phyloP scores from a whole-genome alignment of 116 monocot genomes.

The Trichopus zeylanicus region DNA sequence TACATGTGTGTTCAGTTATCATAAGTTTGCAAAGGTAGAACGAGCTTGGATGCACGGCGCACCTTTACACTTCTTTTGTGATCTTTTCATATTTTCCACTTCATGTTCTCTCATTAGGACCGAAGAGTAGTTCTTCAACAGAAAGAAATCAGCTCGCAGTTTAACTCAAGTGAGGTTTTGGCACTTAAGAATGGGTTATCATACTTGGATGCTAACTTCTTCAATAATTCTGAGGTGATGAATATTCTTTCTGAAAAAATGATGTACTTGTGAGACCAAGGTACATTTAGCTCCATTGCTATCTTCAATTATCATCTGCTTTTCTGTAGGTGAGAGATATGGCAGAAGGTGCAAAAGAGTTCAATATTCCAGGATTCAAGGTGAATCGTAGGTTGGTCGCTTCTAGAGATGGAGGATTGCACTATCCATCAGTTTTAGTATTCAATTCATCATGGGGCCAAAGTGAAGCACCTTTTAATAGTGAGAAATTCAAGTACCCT shows the following conservation, averaged over 20 bases:
- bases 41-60: neutral
- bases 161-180: constrained; percentile 14
- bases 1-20: constrained; percentile 35
- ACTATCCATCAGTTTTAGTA: constrained; percentile 78
- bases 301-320: too few species aligned
- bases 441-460: constrained; percentile 62
- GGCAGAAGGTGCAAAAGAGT: constrained; percentile 61
- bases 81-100: neutral
- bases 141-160: constrained; percentile 12
- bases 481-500: constrained; percentile 55
- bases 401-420: constrained; percentile 63
- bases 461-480: constrained; percentile 10
- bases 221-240: constrained; percentile 62
- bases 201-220: constrained; percentile 61
- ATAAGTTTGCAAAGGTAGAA: constrained; percentile 54
- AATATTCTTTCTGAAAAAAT: neutral
- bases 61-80: neutral
- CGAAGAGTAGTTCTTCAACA: constrained; percentile 10
- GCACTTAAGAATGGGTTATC: constrained; percentile 40
- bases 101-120: constrained; percentile 22
- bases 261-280: neutral
- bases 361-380: constrained; percentile 59
- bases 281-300: neutral
- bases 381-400: constrained; percentile 65
- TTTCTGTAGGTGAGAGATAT: constrained; percentile 66